Evolutionary conservation across 805 yeast genomes (phyloP).

Genomic region (Candida sphagnicola): DNA sequence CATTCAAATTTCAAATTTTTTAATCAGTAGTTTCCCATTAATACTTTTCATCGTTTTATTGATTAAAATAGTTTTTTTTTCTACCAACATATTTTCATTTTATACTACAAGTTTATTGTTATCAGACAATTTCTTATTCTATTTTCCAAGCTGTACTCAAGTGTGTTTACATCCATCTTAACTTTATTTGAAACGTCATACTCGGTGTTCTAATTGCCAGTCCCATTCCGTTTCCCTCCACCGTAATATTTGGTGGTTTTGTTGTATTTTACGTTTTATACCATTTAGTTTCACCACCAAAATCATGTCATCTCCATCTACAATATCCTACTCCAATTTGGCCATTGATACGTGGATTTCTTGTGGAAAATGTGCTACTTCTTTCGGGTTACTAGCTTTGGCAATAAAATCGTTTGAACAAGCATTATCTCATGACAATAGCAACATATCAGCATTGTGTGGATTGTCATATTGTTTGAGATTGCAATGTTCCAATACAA

Average conservation of each 20-base stretch:
- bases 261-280: too few species aligned
- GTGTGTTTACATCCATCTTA: too few species aligned
- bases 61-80: slow-evolving; percentile 1
- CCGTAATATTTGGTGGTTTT: too few species aligned
- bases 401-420: slow-evolving; percentile 43
- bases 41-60: neutral
- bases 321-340: slow-evolving; percentile 14
- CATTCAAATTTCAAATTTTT: neutral
- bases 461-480: slow-evolving; percentile 42
- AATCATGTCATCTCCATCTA: neutral
- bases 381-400: slow-evolving; percentile 34
- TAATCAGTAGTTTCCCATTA: neutral
- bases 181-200: too few species aligned
- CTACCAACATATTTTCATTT: too few species aligned
- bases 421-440: slow-evolving; percentile 40
- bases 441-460: slow-evolving; percentile 35
- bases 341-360: slow-evolving; percentile 44
- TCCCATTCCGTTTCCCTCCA: too few species aligned
- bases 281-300: neutral
- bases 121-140: too few species aligned
- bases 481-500: slow-evolving; percentile 31
- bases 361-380: slow-evolving; percentile 43
- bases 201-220: too few species aligned
- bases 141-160: too few species aligned
- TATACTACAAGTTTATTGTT: too few species aligned